Conservation (phyloP, 305 asterid genomes). For the Fraxinus sp. region DNA sequence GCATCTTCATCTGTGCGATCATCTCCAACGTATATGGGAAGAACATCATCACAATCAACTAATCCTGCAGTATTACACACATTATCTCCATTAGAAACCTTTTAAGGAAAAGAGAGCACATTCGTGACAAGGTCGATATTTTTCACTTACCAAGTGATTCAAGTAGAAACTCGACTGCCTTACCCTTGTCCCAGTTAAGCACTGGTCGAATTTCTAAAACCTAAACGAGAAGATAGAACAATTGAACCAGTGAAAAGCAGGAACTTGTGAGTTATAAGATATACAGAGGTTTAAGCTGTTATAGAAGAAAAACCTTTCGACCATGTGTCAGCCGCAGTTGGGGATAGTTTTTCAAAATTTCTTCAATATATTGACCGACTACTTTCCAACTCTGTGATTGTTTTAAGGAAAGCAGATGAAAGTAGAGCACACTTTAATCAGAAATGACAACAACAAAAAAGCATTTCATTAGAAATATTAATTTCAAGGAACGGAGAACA, state of each 20-base stretch:
- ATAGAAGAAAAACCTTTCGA: slow-evolving; percentile 61
- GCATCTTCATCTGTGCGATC: slow-evolving; percentile 98
- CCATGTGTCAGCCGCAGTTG: slow-evolving; percentile 91
- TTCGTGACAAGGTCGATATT: background rate
- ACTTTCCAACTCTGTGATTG: slow-evolving; percentile 63
- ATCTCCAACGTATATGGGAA: slow-evolving; percentile 91
- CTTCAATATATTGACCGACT: slow-evolving; percentile 58
- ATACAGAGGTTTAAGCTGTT: slow-evolving; percentile 3
- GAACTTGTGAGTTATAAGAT: background rate
- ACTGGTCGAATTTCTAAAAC: slow-evolving; percentile 94
- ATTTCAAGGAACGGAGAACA: background rate
- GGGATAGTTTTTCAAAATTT: slow-evolving; percentile 63
- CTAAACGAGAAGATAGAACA: slow-evolving; percentile 31
- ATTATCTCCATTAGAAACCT: background rate
- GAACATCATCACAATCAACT: slow-evolving; percentile 58
- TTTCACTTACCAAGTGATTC: slow-evolving; percentile 83
- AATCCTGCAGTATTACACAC: slow-evolving; percentile 42
- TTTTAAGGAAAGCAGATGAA: slow-evolving; percentile 1
- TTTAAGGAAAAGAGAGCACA: background rate
- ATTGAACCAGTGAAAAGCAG: background rate
- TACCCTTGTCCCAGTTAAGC: slow-evolving; percentile 95
- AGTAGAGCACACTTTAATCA: background rate
- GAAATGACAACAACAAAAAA: slow-evolving; percentile 9
- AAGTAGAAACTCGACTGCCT: slow-evolving; percentile 87
- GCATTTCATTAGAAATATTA: background rate